phyloP scores from a whole-genome alignment of 768 basidiomycete species.

The Mycena rosella region DNA sequence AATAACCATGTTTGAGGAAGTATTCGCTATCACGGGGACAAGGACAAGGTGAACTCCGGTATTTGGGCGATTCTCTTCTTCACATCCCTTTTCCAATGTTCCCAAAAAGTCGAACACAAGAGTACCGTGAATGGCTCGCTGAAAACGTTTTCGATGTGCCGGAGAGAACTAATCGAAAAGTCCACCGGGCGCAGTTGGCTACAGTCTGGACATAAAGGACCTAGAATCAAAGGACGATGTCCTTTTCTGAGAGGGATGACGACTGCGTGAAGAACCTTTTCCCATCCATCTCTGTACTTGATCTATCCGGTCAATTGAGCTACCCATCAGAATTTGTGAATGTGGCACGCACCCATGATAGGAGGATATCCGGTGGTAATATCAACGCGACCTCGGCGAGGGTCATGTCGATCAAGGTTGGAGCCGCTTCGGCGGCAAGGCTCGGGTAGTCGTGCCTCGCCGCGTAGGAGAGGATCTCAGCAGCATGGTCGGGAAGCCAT shows the following conservation, averaged over 20 bases:
- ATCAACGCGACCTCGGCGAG: conserved; percentile 6
- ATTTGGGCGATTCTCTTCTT: not conserved
- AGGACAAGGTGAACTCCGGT: not conserved
- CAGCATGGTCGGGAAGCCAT: not conserved
- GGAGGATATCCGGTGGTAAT: conserved; percentile 7
- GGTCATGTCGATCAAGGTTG: conserved; percentile 7
- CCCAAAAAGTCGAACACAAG: not conserved
- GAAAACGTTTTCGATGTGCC: not conserved
- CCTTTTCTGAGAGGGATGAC: not conserved
- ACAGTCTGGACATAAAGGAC: not conserved
- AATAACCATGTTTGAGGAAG: too few species aligned
- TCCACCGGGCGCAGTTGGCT: not conserved
- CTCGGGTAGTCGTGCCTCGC: conserved; percentile 16
- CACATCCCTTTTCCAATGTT: not conserved
- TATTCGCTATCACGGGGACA: too few species aligned
- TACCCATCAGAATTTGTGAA: not conserved
- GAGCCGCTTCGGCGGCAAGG: conserved; percentile 9
- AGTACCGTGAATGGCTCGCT: not conserved
- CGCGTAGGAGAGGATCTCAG: conserved; percentile 2
- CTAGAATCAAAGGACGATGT: not conserved
- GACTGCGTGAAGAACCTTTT: not conserved
- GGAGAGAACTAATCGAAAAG: not conserved
- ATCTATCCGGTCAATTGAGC: not conserved
- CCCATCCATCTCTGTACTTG: conserved; percentile 5
- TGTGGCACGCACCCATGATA: not conserved